Evolutionary conservation across 371 early-diverging fungal species (phyloP), one percentile per base, ranked within the genome.

Genomic region (Choanephora cucurbitarum): DNA sequence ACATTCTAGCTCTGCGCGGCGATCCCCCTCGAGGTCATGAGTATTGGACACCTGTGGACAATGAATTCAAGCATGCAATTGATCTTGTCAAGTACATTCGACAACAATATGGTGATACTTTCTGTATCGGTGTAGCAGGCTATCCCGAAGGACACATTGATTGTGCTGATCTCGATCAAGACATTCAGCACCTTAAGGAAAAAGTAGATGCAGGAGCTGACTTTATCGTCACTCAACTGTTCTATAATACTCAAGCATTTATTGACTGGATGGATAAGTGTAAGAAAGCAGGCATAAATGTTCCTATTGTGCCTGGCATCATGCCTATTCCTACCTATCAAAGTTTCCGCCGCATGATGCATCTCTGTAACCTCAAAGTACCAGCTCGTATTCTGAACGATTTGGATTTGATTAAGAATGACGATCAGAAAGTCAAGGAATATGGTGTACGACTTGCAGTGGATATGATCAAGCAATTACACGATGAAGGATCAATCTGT

Each of bases 141-240:
- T 96, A 96, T 70, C 98, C 98, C n/a, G 97, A 96, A 67, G 94
- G 94, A 24, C 95, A 97, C 58, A 74, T 86, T 32, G 97, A 95
- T 59, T 70, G 74, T 5, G 64, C 73, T 7, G 90, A 90, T 61
- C 56, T 58, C 18, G 60, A 47, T 0, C 52, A 66, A 24, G 79
- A 79, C 39, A 66, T 96, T 28, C 28, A 58, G 41, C 80, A 82
- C 62, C 80, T 98, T 24, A 90, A 91, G 56, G 86, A 80, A 23
- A 98, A 98, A 73, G 82, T 93, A 13, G 87, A 92, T 24, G 91
- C 92, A 5, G 97, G 97, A 11, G 97, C 96, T 0, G 95, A 98
- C 67, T 98, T 93, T 71, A 86, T 96, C 19, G 77, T 98, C 63
- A 91, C 98, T 17, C 98, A 98, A 69, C 74, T 97, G 42, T 96